These are phyloP conservation scores for Simplicillium aogashimaense DNA, from an alignment of 2,329 filamentous ascomycete species.

Conservation along the genomic window DNA sequence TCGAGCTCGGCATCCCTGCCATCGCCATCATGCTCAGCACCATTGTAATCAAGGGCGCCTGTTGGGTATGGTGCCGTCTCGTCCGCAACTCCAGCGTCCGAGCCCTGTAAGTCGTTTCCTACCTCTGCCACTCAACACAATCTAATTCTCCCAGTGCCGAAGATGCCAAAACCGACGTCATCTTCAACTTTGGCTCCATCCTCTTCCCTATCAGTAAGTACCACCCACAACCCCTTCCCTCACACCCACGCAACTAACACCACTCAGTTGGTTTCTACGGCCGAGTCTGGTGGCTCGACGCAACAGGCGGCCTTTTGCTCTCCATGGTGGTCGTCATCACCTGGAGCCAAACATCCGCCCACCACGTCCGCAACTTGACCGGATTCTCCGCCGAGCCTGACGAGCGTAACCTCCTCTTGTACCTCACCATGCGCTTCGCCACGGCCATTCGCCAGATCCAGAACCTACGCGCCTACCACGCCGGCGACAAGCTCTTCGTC, in stretches of 20 bases:
- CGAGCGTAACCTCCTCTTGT: constrained; percentile 76
- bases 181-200: constrained; percentile 86
- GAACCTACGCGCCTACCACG: constrained; percentile 75
- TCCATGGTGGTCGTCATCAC: constrained; percentile 70
- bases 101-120: constrained; percentile 44
- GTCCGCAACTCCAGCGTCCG: constrained; percentile 82
- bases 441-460: constrained; percentile 80
- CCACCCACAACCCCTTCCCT: not conserved
- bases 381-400: constrained; percentile 72
- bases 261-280: constrained; percentile 59
- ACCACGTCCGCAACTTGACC: constrained; percentile 72
- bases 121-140: constrained; percentile 7
- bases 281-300: constrained; percentile 76
- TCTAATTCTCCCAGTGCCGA: constrained; percentile 27
- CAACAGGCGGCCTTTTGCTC: constrained; percentile 68
- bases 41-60: constrained; percentile 70
- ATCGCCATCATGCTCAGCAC: constrained; percentile 74
- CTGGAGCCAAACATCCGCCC: constrained; percentile 63
- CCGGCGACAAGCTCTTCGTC: constrained; percentile 76
- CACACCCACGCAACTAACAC: not conserved
- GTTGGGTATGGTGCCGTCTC: constrained; percentile 81
- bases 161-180: constrained; percentile 60
- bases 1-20: constrained; percentile 63
- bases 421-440: constrained; percentile 89
- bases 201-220: constrained; percentile 63